Evolutionary conservation across 352 stramenopile species (phyloP), one percentile per base, ranked within the genome.

Genomic region (Globisporangium barbulae): DNA sequence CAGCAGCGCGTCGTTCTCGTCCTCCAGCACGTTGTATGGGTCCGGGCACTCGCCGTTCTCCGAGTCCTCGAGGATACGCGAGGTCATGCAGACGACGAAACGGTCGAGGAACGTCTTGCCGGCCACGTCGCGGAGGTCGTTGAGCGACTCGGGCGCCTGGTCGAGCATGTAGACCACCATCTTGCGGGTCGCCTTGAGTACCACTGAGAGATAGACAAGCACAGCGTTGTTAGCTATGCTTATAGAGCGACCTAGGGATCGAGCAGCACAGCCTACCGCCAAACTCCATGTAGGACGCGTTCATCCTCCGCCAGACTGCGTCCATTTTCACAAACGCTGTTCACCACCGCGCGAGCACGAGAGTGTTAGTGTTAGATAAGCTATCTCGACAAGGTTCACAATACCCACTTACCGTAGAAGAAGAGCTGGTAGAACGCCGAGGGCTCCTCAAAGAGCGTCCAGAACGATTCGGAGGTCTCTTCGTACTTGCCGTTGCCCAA

Each of bases 201-300:
- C 85, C 28, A 88, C 87, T 93, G 59, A 60, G 9, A 52, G 65
- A 47, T 61, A 53, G 7, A 62, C 21, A 49, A 19, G 35, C 19
- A 48, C 21, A 37, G 10, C 54, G 50, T 15, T 62, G 35, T 41
- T 41, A 41, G 35, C 35, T 41, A 15, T 41, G 35, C 35, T 4
- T 15, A 41, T 15, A 41, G 35, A 41, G 9, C 35, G 35, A 41
- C 10, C 21, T 28, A 22, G 49, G 10, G n/a, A 54, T 28, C 15
- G 41, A 6, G 3, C 0, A 39, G 59, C 66, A 52, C 2, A 12
- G 33, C 54, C n/a, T 71, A 95, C 86, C 75, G 42, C 77, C 74
- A 72, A 95, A 95, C 65, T 95, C 83, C 87, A 95, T 95, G 63
- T 90, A 91, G 12, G 87, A 91, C 13, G 80, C 83, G 66, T 91